These are phyloP conservation scores for Persicaria tinctoria DNA, from an alignment of 148 eudicot genomes.

Conservation along the genomic window DNA sequence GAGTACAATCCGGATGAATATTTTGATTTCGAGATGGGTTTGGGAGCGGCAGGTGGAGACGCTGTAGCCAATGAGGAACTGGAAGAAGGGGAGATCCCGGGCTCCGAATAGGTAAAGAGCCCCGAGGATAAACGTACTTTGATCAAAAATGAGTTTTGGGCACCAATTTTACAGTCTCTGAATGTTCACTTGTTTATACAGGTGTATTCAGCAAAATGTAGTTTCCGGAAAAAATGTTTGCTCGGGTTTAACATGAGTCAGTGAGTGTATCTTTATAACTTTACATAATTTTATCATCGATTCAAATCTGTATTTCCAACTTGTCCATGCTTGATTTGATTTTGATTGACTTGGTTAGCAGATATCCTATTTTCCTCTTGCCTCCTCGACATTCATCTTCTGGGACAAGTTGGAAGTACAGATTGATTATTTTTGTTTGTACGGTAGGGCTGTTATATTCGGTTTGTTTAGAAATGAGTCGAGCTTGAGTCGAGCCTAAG, in stretches of 20 bases:
- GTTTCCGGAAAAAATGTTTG: background rate
- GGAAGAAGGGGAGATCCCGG: constrained; percentile 91
- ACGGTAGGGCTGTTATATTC: too few relatives aligned
- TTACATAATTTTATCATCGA: too few relatives aligned
- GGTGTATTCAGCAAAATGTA: background rate
- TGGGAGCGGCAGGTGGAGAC: constrained; percentile 16
- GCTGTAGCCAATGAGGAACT: constrained; percentile 37
- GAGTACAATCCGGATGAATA: constrained; percentile 57
- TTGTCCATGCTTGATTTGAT: background rate
- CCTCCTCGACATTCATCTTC: too few relatives aligned
- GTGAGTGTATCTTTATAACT: too few relatives aligned
- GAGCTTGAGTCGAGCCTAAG: too few relatives aligned
- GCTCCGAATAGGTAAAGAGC: background rate
- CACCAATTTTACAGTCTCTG: background rate
- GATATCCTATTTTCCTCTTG: too few relatives aligned
- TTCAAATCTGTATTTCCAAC: background rate
- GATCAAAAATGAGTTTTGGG: background rate
- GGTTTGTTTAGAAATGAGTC: too few relatives aligned
- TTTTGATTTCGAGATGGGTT: constrained; percentile 41
- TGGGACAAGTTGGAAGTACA: too few relatives aligned
- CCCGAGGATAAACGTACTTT: background rate
- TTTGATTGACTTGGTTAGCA: too few relatives aligned
- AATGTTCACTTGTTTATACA: constrained; percentile 1
- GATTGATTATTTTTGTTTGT: too few relatives aligned
- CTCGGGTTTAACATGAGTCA: background rate